Evolutionary conservation across 345 rosid genomes (phyloP).

Genomic region (Raphanus sativus): DNA sequence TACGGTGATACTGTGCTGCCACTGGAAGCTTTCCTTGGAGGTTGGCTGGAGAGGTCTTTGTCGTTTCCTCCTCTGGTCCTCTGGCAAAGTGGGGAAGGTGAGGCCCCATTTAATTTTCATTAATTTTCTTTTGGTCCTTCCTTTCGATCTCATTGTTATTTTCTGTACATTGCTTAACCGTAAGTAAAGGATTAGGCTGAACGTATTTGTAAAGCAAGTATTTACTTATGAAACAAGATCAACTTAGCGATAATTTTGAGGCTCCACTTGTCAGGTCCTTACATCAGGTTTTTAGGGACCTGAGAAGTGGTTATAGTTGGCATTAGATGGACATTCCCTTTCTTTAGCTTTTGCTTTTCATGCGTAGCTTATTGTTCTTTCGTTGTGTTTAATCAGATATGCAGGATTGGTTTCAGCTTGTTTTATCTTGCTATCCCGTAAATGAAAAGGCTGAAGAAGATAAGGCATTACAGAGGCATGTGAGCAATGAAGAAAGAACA

Average conservation of each 20-base stretch:
- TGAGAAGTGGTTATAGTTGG: constrained; percentile 25
- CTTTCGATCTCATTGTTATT: constrained; percentile 12
- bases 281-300: neutral
- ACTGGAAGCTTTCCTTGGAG: constrained; percentile 49
- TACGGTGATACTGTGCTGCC: constrained; percentile 32
- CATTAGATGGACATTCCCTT: constrained; percentile 8
- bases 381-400: constrained; percentile 49
- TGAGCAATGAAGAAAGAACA: constrained; percentile 55
- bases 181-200: constrained; percentile 25
- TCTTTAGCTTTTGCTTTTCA: constrained; percentile 10
- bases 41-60: constrained; percentile 70
- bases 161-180: constrained; percentile 11
- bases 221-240: constrained; percentile 5
- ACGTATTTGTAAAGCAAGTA: constrained; percentile 7
- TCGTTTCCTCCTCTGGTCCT: constrained; percentile 68
- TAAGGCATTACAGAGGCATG: constrained; percentile 53
- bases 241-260: constrained; percentile 4
- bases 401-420: constrained; percentile 88
- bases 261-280: neutral
- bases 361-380: constrained; percentile 27
- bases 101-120: constrained; percentile 5
- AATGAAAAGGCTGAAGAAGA: constrained; percentile 46
- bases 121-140: neutral
- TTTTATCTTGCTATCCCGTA: constrained; percentile 82
- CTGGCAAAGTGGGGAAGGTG: constrained; percentile 69